Evolutionary conservation across 2,329 filamentous ascomycete genomes (phyloP), one percentile per base, ranked within the genome.

Genomic region (Alternaria sp.): DNA sequence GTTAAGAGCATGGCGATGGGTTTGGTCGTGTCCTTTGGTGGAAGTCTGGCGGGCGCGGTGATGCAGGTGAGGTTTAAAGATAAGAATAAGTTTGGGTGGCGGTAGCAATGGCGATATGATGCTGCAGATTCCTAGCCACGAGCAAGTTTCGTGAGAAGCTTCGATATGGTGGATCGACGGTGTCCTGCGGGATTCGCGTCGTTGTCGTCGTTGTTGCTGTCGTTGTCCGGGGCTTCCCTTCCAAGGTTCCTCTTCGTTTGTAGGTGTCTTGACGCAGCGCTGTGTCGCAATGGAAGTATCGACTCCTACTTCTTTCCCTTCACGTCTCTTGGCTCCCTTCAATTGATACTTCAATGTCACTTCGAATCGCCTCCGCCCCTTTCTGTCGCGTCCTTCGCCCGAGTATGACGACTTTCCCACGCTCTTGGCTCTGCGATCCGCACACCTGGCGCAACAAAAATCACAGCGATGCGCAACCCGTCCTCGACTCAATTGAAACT

Each of bases 1-100:
- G 62, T 64, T 36, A 61, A 49, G 23, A 64, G 58, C 62, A 64
- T 64, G 53, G 25, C 32, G 51, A 21, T 21, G 32, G 15, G 19
- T n/a, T n/a, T 6, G 13, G 40, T 23, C 19, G 12, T 30, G 9
- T 36, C n/a, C 8, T 40, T 40, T 17, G 8, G 54, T 21, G 26
- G 36, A 17, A 12, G 25, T 25, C 21, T 30, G 26, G 54, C 36
- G 21, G 44, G 11, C 17, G 54, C 30, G n/a, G 30, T 43, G 28
- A 49, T 13, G n/a, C n/a, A n/a, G n/a, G n/a, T n/a, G 44, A 36
- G 17, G 28, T n/a, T 43, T 17, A 28, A 36, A 43, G 36, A 55
- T 40, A 40, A 5, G 15, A 54, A 59, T 28, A 50, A 23, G 21
- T 6, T 8, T 15, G 13, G 9, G 58, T 23, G 13, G 13, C 11